Evolutionary conservation across 257 asterid species (phyloP), one percentile per base, ranked within the genome.

Genomic region (Solanum sparsipilum): DNA sequence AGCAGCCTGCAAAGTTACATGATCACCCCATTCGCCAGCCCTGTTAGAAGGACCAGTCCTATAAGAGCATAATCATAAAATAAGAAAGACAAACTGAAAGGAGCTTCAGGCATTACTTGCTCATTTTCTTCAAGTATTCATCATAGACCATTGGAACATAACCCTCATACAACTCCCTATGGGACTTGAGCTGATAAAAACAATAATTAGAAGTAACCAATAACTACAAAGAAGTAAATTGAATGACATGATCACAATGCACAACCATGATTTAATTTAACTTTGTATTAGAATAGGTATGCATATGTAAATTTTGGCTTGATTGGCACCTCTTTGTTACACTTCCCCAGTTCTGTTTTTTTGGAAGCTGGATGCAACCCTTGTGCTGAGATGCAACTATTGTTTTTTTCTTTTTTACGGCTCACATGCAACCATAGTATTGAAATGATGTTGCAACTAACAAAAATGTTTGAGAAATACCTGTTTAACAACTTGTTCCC

Each of bases 1-100:
- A 48, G 98, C 98, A 29, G 98, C 99, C 91, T 95, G 98, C 91
- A 96, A 90, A 13, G 98, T 96, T 89, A 96, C 91, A 84, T 96
- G 98, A 91, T 96, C 98, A 20, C 99, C 99, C 99, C 98, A 96
- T 92, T 94, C 99, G 34, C 99, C 98, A 23, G 90, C 87, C 92
- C 99, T 97, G 95, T 73, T 68, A 25, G 60, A 46, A 34, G 23
- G 38, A 85, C 18, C 41, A 88, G 27, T 63, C 41, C 65, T 74
- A 25, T 13, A 52, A 87, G 34, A n/a, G 73, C 10, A 60, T 27
- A 70, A 36, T 56, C 12, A 75, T 72, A 78, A 25, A 88, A 89
- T 44, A 70, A 81, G 76, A 86, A 38, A 35, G 63, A 23, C 60
- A 60, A 84, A 41, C 78, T 15, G 9, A 60, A 88, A 75, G 48